phyloP scores from a whole-genome alignment of 306 rosid genomes.

The Lablab purpureus region DNA sequence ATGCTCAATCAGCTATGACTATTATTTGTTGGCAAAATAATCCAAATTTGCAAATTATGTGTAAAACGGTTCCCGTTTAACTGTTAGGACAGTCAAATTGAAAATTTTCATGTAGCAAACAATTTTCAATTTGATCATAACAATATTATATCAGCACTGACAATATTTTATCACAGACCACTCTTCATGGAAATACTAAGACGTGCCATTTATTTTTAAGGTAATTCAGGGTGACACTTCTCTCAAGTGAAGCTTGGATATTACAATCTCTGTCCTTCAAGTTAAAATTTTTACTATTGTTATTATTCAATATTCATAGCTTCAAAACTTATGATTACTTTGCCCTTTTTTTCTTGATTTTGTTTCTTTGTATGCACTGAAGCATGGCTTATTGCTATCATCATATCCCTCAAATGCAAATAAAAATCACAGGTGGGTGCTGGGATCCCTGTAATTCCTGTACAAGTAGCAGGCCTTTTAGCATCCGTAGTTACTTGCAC shows the following conservation, averaged over 20 bases:
- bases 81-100: no score
- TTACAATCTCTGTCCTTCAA: neutral
- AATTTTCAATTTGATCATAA: no score
- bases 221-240: conserved; percentile 5
- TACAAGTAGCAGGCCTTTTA: conserved; percentile 77
- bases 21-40: no score
- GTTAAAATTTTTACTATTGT: neutral
- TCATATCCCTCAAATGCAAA: conserved; percentile 35
- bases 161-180: neutral
- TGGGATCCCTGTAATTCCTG: conserved; percentile 84
- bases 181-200: neutral
- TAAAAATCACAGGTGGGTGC: conserved; percentile 71
- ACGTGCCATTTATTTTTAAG: conserved; percentile 10
- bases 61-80: no score
- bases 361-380: conserved; percentile 3
- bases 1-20: no score
- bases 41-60: no score
- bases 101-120: no score
- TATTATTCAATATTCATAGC: neutral
- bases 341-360: conserved; percentile 10
- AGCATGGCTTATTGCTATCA: neutral
- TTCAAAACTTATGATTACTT: neutral
- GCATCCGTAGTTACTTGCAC: conserved; percentile 76
- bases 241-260: conserved; percentile 2
- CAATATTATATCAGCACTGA: no score